Evolutionary conservation across 225 moss, liverwort and hornwort species (phyloP), one percentile per base, ranked within the genome.

Genomic region (Sphagnum tenellum): DNA sequence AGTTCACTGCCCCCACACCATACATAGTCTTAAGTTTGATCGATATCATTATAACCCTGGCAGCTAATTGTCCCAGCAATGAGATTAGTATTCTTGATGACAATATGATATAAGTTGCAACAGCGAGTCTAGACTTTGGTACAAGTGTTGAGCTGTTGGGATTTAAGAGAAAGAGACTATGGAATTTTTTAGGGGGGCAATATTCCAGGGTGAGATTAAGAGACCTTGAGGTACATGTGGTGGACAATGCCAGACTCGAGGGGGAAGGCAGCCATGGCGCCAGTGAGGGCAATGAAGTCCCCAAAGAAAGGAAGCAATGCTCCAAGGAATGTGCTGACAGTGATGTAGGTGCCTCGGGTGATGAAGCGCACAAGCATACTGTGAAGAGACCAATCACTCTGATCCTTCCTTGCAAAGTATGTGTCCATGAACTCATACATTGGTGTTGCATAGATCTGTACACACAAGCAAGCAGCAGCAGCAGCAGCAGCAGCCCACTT

Each of bases 221-320:
- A 29, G 29, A 83, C 83, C 79, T 80, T 83, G 44, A 80, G 57
- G 55, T 77, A 83, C 77, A 83, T 83, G 51, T 83, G 83, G 60
- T 83, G 79, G 44, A 72, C 66, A 45, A 83, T 64, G 29, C 67
- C 80, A 0, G 65, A 67, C 4, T 83, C 83, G 6, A 80, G 61
- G 0, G 80, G 67, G 51, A 77, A 80, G 5, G 59, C 65, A 12
- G 74, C 71, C 72, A 80, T 7, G 3, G 83, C 83, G n/a, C 83
- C 83, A 2, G 80, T 79, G 61, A 83, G 72, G 12, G 67, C 77
- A 13, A 70, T 56, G 46, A 83, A 83, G 49, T 83, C 83, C 46
- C 83, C 83, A 3, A 83, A 83, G 60, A 75, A 77, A 3, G 77
- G 80, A 2, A 83, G 65, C 11, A 83, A 47, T 4, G 77, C 74